Evolutionary conservation across 305 asterid species (phyloP).

Genomic region (Ilex paraguariensis): DNA sequence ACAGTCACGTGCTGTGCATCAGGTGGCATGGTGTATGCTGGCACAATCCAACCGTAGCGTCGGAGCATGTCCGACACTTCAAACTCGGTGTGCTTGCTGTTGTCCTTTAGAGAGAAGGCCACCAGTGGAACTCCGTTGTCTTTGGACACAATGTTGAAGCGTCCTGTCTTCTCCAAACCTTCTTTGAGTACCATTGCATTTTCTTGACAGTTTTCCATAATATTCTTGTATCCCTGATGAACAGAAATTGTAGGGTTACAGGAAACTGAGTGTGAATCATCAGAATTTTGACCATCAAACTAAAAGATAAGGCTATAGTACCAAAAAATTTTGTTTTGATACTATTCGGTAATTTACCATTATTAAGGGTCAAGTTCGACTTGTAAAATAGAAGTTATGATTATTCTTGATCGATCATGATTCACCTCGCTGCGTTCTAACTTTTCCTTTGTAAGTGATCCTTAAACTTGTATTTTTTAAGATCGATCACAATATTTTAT

Average conservation of each 20-base stretch:
- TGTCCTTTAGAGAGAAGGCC: conserved; percentile 23
- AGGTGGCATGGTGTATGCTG: conserved; percentile 27
- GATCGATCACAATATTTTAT: no score
- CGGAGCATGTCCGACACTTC: conserved; percentile 17
- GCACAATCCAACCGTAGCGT: conserved; percentile 28
- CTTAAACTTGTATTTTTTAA: no score
- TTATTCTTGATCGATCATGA: no score
- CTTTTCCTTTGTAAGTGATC: no score
- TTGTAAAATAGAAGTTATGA: no score
- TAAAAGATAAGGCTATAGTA: no score
- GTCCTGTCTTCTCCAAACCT: conserved; percentile 17
- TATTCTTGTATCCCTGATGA: conserved; percentile 17
- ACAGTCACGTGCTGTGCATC: conserved; percentile 22
- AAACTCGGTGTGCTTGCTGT: conserved; percentile 14
- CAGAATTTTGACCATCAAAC: no score
- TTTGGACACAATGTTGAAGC: conserved; percentile 18
- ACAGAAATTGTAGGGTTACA: neutral
- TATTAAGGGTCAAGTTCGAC: no score
- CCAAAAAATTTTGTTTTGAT: no score
- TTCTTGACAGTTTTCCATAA: conserved; percentile 27
- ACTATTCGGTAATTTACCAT: no score
- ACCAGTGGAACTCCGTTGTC: conserved; percentile 23
- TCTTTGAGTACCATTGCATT: conserved; percentile 14
- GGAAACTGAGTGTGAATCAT: no score
- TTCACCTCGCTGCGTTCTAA: no score